phyloP scores from a whole-genome alignment of 2,329 filamentous ascomycete species.

The Dichotomopilus funicola region DNA sequence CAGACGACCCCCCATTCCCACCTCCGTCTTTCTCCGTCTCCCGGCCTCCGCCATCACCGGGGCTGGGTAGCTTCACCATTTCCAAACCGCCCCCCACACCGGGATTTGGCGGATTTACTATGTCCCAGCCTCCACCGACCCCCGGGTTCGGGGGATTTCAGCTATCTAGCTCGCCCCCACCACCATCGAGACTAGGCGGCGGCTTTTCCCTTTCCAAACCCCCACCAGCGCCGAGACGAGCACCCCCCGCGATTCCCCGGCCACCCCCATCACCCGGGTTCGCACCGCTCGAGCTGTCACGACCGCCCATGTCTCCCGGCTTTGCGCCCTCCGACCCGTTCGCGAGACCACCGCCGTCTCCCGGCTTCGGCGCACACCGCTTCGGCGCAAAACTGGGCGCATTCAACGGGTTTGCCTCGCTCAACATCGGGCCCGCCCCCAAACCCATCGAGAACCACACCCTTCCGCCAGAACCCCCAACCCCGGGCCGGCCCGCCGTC shows the following conservation, averaged over 20 bases:
- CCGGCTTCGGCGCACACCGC: slow-evolving; percentile 28
- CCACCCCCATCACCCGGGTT: slow-evolving; percentile 16
- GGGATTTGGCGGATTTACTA: slow-evolving; percentile 21
- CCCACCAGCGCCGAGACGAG: too few relatives aligned
- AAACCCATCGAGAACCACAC: slow-evolving; percentile 2
- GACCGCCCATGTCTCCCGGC: slow-evolving; percentile 18
- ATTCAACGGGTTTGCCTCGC: slow-evolving; percentile 24
- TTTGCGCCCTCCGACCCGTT: slow-evolving; percentile 4
- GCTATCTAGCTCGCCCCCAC: too few relatives aligned
- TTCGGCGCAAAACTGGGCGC: slow-evolving; percentile 28
- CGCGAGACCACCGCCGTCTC: slow-evolving; percentile 28
- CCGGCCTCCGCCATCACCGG: slow-evolving; percentile 25
- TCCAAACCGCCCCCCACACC: slow-evolving; percentile 35
- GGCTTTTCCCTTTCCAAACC: too few relatives aligned
- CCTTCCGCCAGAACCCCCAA: slow-evolving; percentile 3
- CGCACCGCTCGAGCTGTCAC: background rate
- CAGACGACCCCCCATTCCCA: slow-evolving; percentile 25
- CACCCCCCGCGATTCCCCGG: too few relatives aligned
- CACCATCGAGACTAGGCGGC: too few relatives aligned
- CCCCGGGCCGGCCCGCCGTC: slow-evolving; percentile 31
- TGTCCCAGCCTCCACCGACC: slow-evolving; percentile 3
- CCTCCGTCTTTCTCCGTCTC: slow-evolving; percentile 20
- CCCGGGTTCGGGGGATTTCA: too few relatives aligned
- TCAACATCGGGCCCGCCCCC: slow-evolving; percentile 20
- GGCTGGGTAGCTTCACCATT: slow-evolving; percentile 13